Evolutionary conservation across 1,284 basidiomycete genomes (phyloP).

Genomic region (Moesziomyces sp.): DNA sequence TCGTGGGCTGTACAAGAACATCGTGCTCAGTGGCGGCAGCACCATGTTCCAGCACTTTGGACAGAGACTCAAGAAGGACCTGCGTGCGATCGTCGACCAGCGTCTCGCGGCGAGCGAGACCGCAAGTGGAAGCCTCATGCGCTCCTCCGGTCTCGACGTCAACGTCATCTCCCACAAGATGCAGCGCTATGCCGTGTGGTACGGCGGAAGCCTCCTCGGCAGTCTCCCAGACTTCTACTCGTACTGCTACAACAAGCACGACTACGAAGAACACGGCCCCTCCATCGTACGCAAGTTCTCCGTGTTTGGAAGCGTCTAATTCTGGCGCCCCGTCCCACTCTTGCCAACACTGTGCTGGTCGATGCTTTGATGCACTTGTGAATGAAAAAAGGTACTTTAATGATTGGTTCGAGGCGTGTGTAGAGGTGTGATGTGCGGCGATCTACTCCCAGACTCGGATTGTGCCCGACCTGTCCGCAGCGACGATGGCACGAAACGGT

Average conservation of each 20-base stretch:
- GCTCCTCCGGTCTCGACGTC: slow-evolving; percentile 67
- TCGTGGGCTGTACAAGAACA: slow-evolving; percentile 95
- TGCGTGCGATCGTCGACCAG: slow-evolving; percentile 92
- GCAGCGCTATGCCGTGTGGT: slow-evolving; percentile 98
- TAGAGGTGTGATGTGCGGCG: neutral
- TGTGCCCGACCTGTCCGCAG: slow-evolving; percentile 74
- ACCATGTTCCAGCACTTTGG: slow-evolving; percentile 99
- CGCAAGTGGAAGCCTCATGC: slow-evolving; percentile 80
- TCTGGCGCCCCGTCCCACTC: neutral
- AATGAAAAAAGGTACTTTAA: neutral
- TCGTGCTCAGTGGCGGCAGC: slow-evolving; percentile 91
- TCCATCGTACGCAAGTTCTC: slow-evolving; percentile 74
- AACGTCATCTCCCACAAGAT: slow-evolving; percentile 97
- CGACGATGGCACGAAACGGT: slow-evolving; percentile 86
- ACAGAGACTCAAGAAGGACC: slow-evolving; percentile 90
- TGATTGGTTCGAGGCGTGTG: neutral
- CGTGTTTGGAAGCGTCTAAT: slow-evolving; percentile 59
- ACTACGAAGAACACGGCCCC: slow-evolving; percentile 96
- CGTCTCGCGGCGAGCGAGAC: slow-evolving; percentile 82
- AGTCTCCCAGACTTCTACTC: slow-evolving; percentile 91
- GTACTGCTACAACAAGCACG: slow-evolving; percentile 95
- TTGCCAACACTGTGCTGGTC: neutral
- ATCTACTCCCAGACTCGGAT: slow-evolving; percentile 64
- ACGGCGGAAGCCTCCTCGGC: slow-evolving; percentile 82
- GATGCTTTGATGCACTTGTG: too few relatives aligned